Percentiles rank a stretch among this genome's conserved stretches.
These are phyloP conservation scores for Apiospora phragmitis DNA, from an alignment of 2,329 filamentous ascomycete species.

Conservation along the genomic window DNA sequence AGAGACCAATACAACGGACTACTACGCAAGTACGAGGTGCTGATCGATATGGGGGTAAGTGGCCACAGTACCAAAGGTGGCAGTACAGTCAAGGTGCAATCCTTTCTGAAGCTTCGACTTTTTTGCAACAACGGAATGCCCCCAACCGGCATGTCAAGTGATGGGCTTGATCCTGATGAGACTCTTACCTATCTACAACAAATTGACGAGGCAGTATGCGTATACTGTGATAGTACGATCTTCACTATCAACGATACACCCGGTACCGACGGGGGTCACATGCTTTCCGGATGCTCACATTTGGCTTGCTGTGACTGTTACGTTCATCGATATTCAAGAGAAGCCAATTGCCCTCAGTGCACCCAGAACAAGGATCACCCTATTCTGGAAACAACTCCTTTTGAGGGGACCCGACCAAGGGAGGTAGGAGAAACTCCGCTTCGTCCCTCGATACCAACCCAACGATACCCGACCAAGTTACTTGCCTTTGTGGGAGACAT, in stretches of 20 bases:
- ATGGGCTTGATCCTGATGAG: background rate
- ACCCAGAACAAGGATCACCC: background rate
- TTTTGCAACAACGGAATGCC: background rate
- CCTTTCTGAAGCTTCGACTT: background rate
- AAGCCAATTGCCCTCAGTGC: background rate
- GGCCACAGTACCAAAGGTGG: background rate
- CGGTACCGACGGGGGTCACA: background rate
- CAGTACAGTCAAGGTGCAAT: background rate
- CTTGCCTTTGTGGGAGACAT: conserved; percentile 4
- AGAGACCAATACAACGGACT: background rate
- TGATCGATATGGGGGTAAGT: background rate
- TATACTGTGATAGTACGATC: background rate
- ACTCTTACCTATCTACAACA: background rate
- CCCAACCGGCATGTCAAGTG: background rate
- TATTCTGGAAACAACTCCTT: background rate
- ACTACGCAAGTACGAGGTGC: background rate
- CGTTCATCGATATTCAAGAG: background rate
- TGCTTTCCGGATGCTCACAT: background rate
- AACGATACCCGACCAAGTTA: background rate
- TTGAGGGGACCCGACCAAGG: background rate
- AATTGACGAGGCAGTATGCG: background rate
- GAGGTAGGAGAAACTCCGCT: background rate
- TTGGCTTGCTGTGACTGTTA: background rate
- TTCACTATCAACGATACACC: background rate
- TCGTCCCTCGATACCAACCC: background rate